Conservation (phyloP, 1,284 basidiomycete species). For the Papiliotrema flavescens region DNA sequence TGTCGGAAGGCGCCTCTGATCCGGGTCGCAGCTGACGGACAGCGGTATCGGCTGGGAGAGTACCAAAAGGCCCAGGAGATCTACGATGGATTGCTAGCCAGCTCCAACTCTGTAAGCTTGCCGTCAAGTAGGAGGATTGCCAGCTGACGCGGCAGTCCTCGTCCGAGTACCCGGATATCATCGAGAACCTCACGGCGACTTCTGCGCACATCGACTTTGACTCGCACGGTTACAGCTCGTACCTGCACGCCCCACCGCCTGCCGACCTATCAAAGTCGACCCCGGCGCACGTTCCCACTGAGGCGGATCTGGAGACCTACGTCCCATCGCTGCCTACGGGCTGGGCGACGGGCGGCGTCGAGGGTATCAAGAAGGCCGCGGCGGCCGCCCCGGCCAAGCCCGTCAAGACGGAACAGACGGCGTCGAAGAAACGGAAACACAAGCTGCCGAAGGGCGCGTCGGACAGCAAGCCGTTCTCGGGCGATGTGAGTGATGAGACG, state of each 20-base stretch:
- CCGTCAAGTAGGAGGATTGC: neutral
- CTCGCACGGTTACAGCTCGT: constrained; percentile 61
- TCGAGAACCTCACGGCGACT: constrained; percentile 73
- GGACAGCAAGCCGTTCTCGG: constrained; percentile 30
- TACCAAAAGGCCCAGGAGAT: constrained; percentile 68
- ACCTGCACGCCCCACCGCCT: constrained; percentile 22
- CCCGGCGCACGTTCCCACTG: constrained; percentile 14
- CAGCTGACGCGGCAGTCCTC: constrained; percentile 56
- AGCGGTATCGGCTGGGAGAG: constrained; percentile 66
- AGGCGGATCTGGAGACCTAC: constrained; percentile 35
- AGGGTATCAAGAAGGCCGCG: constrained; percentile 13
- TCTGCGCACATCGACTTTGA: constrained; percentile 77
- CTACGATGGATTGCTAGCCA: constrained; percentile 73
- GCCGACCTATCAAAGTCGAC: constrained; percentile 10
- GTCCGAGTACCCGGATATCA: constrained; percentile 80
- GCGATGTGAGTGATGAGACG: constrained; percentile 39
- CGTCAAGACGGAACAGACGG: constrained; percentile 6
- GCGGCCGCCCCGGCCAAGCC: constrained; percentile 11
- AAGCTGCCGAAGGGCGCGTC: constrained; percentile 44
- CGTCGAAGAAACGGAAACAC: constrained; percentile 35
- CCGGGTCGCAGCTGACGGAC: too few species aligned
- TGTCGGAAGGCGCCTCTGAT: too few species aligned
- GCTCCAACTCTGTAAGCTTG: constrained; percentile 60
- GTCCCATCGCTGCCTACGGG: constrained; percentile 40
- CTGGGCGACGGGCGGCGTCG: constrained; percentile 29